These are phyloP conservation scores for Wolfiporia cocos DNA, from an alignment of 1,284 basidiomycete species.

Conservation along the genomic window DNA sequence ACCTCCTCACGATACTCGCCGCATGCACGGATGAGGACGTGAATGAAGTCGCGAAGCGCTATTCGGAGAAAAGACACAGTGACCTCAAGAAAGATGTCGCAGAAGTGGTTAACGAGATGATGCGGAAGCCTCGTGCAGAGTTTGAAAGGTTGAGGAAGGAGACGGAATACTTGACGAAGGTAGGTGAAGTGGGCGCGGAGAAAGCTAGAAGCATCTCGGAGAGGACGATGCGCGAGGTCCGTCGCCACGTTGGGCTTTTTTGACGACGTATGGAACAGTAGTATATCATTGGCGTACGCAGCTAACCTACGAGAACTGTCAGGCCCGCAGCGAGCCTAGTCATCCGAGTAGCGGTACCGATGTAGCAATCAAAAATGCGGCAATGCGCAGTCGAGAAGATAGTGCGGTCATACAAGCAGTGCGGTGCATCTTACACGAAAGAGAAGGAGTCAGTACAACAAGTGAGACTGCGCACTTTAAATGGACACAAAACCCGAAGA, in stretches of 20 bases:
- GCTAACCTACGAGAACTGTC: too few species aligned
- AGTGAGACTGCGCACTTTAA: too few species aligned
- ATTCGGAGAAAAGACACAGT: constrained; percentile 55
- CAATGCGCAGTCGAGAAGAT: too few species aligned
- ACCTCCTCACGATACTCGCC: constrained; percentile 74
- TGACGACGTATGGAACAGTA: too few species aligned
- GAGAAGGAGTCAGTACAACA: too few species aligned
- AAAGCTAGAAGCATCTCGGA: constrained; percentile 60
- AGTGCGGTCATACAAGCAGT: too few species aligned
- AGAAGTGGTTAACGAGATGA: constrained; percentile 65
- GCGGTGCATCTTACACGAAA: too few species aligned
- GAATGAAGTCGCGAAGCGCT: constrained; percentile 40
- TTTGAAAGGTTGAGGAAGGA: constrained; percentile 64
- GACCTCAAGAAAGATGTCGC: constrained; percentile 70
- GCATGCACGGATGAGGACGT: constrained; percentile 56
- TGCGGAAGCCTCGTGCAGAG: constrained; percentile 67
- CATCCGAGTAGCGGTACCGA: too few species aligned
- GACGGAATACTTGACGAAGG: constrained; percentile 50
- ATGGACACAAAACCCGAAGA: too few species aligned
- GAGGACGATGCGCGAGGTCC: constrained; percentile 64
- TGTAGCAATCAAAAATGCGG: too few species aligned
- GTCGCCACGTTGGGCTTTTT: constrained; percentile 57
- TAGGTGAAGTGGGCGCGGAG: constrained; percentile 61
- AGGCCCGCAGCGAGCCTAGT: too few species aligned
- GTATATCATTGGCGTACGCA: too few species aligned